Percentiles rank a stretch among this genome's conserved stretches.
These are phyloP conservation scores for Neoboletus brunneissimus DNA, from an alignment of 768 basidiomycete species.

Conservation along the genomic window DNA sequence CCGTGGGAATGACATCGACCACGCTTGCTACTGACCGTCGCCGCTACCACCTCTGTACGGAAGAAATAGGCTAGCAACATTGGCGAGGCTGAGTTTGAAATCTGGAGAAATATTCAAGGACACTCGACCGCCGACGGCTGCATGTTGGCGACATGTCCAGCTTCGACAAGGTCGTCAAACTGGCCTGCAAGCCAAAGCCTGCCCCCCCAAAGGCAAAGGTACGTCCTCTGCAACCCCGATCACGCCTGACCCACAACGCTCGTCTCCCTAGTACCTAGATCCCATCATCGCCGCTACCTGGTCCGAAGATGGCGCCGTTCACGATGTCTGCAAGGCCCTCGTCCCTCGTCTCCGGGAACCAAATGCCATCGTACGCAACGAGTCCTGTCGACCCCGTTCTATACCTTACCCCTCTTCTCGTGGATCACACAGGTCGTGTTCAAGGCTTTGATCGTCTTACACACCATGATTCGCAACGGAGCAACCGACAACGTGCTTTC, in stretches of 20 bases:
- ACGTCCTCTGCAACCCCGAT: slow-evolving; percentile 8
- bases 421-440: slow-evolving; percentile 73
- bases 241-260: neutral
- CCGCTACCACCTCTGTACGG: too few relatives aligned
- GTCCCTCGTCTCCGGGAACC: slow-evolving; percentile 84
- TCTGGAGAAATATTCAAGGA: slow-evolving; percentile 7
- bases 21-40: neutral
- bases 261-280: slow-evolving; percentile 76
- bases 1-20: neutral
- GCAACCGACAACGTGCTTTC: slow-evolving; percentile 88
- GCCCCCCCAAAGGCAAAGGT: slow-evolving; percentile 96
- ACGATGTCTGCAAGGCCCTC: slow-evolving; percentile 90
- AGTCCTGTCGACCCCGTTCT: neutral
- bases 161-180: slow-evolving; percentile 90
- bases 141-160: slow-evolving; percentile 52
- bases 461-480: slow-evolving; percentile 97
- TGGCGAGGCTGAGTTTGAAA: slow-evolving; percentile 30
- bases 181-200: slow-evolving; percentile 96
- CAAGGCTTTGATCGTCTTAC: slow-evolving; percentile 93
- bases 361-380: slow-evolving; percentile 72
- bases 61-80: neutral
- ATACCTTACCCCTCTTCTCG: neutral
- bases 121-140: slow-evolving; percentile 1
- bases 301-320: slow-evolving; percentile 89
- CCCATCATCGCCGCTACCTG: slow-evolving; percentile 96